Conservation (phyloP, 306 rosid species). For the Fagus crenata region DNA sequence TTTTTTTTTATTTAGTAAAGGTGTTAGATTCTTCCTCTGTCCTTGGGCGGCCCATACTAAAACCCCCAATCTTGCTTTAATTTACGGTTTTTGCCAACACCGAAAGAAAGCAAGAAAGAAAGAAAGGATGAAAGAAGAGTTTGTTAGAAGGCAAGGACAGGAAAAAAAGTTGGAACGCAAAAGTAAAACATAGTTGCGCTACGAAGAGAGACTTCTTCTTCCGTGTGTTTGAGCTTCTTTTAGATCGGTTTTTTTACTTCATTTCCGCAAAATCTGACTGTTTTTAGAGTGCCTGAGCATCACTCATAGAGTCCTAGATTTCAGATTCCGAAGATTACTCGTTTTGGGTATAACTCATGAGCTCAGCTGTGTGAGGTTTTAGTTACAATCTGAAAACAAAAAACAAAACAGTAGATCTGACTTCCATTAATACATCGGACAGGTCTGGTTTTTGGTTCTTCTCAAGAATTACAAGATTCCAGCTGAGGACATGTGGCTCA, state of each 20-base stretch:
- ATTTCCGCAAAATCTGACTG: not conserved
- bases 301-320: not conserved
- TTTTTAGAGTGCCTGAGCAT: not conserved
- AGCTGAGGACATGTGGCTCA: not conserved
- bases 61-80: constrained; percentile 21
- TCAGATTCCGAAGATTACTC: not conserved
- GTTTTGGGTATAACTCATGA: not conserved
- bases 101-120: constrained; percentile 12
- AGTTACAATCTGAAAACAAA: too few relatives aligned
- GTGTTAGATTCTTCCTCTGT: constrained; percentile 44
- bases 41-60: constrained; percentile 8
- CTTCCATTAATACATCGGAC: not conserved
- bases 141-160: constrained; percentile 13
- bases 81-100: constrained; percentile 43
- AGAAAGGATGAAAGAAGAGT: not conserved
- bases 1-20: constrained; percentile 11
- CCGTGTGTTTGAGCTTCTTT: not conserved
- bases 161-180: not conserved
- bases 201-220: not conserved
- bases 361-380: too few relatives aligned
- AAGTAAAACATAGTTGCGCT: not conserved
- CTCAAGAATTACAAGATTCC: not conserved
- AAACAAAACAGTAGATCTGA: not conserved
- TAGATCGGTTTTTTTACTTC: not conserved
- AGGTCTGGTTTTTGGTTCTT: not conserved